Conservation (phyloP, 345 rosid genomes). For the Lagerstroemia speciosa region DNA sequence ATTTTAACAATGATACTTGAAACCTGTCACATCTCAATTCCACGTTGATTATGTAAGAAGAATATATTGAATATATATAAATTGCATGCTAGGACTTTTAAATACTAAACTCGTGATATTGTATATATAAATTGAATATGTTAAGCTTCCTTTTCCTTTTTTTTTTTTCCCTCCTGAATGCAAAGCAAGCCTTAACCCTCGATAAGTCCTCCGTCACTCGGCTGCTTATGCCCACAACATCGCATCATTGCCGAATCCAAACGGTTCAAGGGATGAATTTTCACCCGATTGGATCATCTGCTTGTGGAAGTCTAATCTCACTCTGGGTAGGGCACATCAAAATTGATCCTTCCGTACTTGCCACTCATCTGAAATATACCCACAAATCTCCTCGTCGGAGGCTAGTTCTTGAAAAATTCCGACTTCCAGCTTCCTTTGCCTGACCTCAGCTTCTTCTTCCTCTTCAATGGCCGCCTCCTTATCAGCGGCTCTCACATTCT, state of each 20-base stretch:
- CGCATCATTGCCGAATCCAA: not conserved
- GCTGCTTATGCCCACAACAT: not conserved
- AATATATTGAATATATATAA: too few species aligned
- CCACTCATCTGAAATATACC: not conserved
- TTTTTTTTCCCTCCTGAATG: not conserved
- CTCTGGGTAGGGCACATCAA: not conserved
- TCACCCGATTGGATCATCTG: not conserved
- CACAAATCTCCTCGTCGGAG: not conserved
- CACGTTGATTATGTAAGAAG: too few species aligned
- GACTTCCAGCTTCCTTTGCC: not conserved
- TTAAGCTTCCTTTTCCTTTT: too few species aligned
- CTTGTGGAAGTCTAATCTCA: not conserved
- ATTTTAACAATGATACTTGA: too few species aligned
- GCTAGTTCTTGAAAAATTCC: not conserved
- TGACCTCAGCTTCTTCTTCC: not conserved
- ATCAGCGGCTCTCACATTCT: slow-evolving; percentile 18
- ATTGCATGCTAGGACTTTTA: too few species aligned
- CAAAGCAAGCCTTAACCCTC: not conserved
- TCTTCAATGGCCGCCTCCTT: slow-evolving; percentile 40
- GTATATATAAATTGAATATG: too few species aligned
- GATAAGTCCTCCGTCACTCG: not conserved
- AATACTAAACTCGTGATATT: too few species aligned
- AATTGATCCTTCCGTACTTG: not conserved
- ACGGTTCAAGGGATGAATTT: not conserved
- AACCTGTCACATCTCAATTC: too few species aligned